Percentiles rank a stretch among this genome's conserved stretches.
These are phyloP conservation scores for Claviceps quebecensis DNA, from an alignment of 2,329 filamentous ascomycete species.

Conservation along the genomic window DNA sequence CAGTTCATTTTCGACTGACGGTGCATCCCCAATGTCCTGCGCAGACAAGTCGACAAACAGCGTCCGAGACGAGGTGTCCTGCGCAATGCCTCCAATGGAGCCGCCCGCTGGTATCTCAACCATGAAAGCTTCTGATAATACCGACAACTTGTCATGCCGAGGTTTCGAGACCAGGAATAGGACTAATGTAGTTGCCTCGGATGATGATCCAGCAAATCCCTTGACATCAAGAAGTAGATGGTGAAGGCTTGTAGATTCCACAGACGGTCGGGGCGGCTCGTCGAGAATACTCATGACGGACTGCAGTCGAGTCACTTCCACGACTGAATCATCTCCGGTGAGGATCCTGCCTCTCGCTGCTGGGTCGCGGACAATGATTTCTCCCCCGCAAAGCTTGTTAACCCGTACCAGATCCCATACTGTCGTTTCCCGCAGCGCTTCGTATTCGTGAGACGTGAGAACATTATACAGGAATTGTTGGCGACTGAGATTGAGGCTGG, in stretches of 20 bases:
- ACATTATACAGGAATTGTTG: constrained; percentile 91
- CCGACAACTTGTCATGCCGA: constrained; percentile 45
- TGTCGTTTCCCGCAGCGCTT: constrained; percentile 68
- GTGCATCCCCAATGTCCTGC: constrained; percentile 51
- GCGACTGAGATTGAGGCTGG: constrained; percentile 69
- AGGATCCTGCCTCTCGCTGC: constrained; percentile 69
- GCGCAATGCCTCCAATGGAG: constrained; percentile 48
- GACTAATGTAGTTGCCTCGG: constrained; percentile 61
- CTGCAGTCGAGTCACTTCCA: constrained; percentile 81
- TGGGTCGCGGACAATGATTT: constrained; percentile 90
- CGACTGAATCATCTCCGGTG: constrained; percentile 83
- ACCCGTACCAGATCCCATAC: constrained; percentile 92
- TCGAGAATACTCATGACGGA: constrained; percentile 92
- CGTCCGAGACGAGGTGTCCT: constrained; percentile 60
- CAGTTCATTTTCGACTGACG: constrained; percentile 54
- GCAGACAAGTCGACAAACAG: constrained; percentile 78
- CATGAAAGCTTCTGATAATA: constrained; percentile 70
- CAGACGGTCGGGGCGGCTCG: constrained; percentile 54
- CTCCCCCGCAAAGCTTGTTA: constrained; percentile 86
- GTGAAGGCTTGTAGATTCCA: constrained; percentile 60
- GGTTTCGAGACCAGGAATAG: constrained; percentile 65
- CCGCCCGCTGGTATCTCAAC: constrained; percentile 66
- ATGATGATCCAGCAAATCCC: constrained; percentile 61
- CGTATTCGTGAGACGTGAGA: constrained; percentile 72
- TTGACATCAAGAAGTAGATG: constrained; percentile 76